These are phyloP conservation scores for Salvia sclarea DNA, from an alignment of 305 asterid genomes.

Conservation along the genomic window DNA sequence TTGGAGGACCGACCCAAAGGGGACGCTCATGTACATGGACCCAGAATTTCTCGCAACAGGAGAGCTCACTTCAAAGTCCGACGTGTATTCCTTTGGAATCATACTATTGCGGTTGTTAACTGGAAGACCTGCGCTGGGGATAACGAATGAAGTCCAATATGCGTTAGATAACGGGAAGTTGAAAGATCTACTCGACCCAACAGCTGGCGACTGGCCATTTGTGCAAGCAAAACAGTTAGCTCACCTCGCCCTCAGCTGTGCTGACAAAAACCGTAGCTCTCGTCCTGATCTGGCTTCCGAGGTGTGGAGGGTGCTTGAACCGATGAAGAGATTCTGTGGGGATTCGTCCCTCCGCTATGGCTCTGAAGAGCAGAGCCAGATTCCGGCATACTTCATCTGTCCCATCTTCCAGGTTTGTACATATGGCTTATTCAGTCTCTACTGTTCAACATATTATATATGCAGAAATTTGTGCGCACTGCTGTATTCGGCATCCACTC, in stretches of 20 bases:
- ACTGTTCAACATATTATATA: too few species aligned
- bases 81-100: slow-evolving; percentile 84
- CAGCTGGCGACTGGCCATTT: slow-evolving; percentile 97
- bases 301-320: slow-evolving; percentile 82
- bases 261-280: slow-evolving; percentile 45
- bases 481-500: too few species aligned
- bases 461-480: too few species aligned
- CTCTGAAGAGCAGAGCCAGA: slow-evolving; percentile 46
- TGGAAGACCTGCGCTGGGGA: slow-evolving; percentile 70
- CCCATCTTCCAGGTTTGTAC: slow-evolving; percentile 89
- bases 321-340: slow-evolving; percentile 78
- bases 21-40: slow-evolving; percentile 70
- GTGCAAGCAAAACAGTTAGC: slow-evolving; percentile 91
- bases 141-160: slow-evolving; percentile 61
- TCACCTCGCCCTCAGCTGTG: slow-evolving; percentile 71
- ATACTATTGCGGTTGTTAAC: slow-evolving; percentile 74
- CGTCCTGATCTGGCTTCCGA: slow-evolving; percentile 86
- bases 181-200: slow-evolving; percentile 69
- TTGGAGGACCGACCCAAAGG: slow-evolving; percentile 62
- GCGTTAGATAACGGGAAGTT: slow-evolving; percentile 63
- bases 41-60: slow-evolving; percentile 78
- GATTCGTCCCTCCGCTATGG: slow-evolving; percentile 51
- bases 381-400: slow-evolving; percentile 77
- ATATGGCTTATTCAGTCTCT: slow-evolving; percentile 9
- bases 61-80: slow-evolving; percentile 83